phyloP scores from a whole-genome alignment of 192 early-diverging fungal species.

The Backusella mclennaniae region DNA sequence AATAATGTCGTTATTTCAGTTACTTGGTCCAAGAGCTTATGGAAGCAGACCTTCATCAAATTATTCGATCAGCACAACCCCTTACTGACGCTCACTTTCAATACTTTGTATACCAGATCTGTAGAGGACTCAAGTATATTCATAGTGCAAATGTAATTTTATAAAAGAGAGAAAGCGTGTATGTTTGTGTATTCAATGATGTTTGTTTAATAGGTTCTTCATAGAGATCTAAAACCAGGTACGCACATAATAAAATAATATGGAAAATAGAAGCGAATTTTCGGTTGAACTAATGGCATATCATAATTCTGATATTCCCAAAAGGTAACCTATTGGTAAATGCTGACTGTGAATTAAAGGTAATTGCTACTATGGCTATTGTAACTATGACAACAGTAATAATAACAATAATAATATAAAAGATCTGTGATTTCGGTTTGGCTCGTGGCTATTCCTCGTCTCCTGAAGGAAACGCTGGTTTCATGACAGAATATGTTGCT shows the following conservation, averaged over 20 bases:
- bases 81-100: constrained; percentile 96
- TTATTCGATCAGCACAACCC: constrained; percentile 91
- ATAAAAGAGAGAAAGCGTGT: not conserved
- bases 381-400: not conserved
- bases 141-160: constrained; percentile 94
- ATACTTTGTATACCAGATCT: constrained; percentile 98
- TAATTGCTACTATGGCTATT: constrained; percentile 27
- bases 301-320: not conserved
- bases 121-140: constrained; percentile 97
- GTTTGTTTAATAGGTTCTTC: constrained; percentile 58
- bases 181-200: not conserved
- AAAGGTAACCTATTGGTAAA: constrained; percentile 92
- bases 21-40: constrained; percentile 98
- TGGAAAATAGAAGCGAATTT: not conserved
- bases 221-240: constrained; percentile 95
- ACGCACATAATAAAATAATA: not conserved
- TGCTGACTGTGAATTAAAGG: constrained; percentile 97
- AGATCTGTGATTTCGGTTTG: constrained; percentile 99
- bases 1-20: constrained; percentile 23
- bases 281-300: not conserved
- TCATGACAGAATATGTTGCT: constrained; percentile 99
- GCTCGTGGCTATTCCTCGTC: constrained; percentile 89
- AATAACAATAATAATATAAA: not conserved
- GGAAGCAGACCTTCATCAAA: constrained; percentile 99
- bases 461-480: constrained; percentile 79